Evolutionary conservation across 108 stramenopile species (phyloP), one percentile per base, ranked within the genome.

Genomic region (Fistulifera pelliculosa): DNA sequence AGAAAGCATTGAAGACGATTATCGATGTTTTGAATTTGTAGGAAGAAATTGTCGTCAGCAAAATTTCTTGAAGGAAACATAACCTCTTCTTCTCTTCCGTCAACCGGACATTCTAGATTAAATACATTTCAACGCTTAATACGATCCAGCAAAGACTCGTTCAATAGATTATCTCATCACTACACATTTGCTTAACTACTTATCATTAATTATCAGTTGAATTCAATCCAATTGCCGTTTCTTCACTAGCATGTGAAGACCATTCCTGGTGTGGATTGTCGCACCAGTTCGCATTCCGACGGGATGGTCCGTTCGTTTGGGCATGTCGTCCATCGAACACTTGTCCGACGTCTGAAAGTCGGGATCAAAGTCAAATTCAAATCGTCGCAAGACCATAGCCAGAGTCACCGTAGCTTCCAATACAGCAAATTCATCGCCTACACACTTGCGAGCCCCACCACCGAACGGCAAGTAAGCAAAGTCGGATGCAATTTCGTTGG

Each of bases 221-320:
- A n/a, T n/a, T 35, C 31, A 35, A 6, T 35, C 31, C 31, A 35
- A 35, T 11, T 45, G 19, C 14, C 91, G 66, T 58, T 78, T 76
- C 62, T 73, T 85, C 17, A 94, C 71, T 5, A 76, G 53, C 92
- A 97, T 90, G 43, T 85, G 61, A 49, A 97, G 52, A 27, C 96
- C 96, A 26, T 83, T 72, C 41, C 93, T 76, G 23, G 96, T 97
- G 65, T 97, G 96, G 47, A 97, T 97, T 10, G 96, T 96, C 22
- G 96, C 96, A 4, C 96, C 96, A 7, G 94, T 97, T 61, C 67
- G 72, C 83, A 94, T 94, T 8, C 96, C 96, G 5, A 97, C 96
- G 4, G 94, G 90, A 60, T 97, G 92, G 2, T 94, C 77, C 52
- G 83, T 53, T 27, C 69, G 66, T 60, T 74, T 52, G 38, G 85